Evolutionary conservation across 371 early-diverging fungal species (phyloP), one percentile per base, ranked within the genome.

Genomic region (Neoconidiobolus thromboides): DNA sequence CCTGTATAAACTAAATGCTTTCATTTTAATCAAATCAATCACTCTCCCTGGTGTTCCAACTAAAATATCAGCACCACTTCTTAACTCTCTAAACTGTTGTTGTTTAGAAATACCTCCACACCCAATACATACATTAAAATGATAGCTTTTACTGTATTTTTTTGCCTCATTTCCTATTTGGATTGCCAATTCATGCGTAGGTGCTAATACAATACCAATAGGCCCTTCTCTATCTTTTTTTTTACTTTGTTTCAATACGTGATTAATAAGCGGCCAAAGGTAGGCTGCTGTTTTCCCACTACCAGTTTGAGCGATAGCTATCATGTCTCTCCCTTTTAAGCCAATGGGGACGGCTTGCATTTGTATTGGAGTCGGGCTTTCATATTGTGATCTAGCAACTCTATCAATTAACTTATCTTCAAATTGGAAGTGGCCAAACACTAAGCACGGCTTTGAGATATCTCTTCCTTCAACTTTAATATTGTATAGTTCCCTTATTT

Each of bases 11-110:
- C 87, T 87, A 51, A 92, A 63, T 57, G 91, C 83, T 40, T 87
- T 80, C 44, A 84, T 77, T 50, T 93, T 91, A 54, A 86, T 72
- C 68, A 83, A 83, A 68, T 93, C 94, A 69, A 82, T 80, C 49
- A 98, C 76, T 68, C 96, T 86, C 65, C 99, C 98, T 1, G 99
- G 98, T 3, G 98, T 96, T 10, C 95, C 96, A 71, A 99, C 93
- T 54, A 99, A 75, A 60, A 98, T 92, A 63, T 89, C 87, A 0
- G 88, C 89, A 62, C 96, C 94, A 60, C 83, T 80, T 15, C 89
- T 79, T 65, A 94, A 66, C 60, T 80, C 82, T 64, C 85, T 80
- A 0, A 87, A 68, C 76, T 96, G 96, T 50, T 83, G 84, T 62
- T 84, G 12, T 15, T 37, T 47, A n/a, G 3, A 2, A 38, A 43